Evolutionary conservation across 495 filamentous ascomycete species (phyloP).

Genomic region (Penicillium roqueforti): DNA sequence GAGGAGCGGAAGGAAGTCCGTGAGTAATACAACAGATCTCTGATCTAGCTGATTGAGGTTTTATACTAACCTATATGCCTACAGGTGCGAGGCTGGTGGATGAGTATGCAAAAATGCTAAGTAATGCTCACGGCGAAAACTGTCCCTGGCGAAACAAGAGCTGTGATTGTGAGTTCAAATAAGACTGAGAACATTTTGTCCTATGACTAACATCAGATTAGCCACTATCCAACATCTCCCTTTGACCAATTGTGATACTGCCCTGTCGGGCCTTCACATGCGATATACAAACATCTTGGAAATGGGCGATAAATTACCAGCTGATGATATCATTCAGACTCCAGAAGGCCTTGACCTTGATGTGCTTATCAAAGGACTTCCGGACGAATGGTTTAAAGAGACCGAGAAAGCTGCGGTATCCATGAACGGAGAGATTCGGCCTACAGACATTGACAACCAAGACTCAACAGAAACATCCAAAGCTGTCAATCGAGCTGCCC

Average conservation of each 20-base stretch:
- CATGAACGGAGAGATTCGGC: slow-evolving; percentile 5
- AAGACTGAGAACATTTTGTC: background rate
- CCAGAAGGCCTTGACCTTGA: slow-evolving; percentile 43
- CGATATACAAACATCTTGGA: slow-evolving; percentile 55
- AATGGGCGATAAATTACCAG: slow-evolving; percentile 48
- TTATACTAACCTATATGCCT: slow-evolving; percentile 9
- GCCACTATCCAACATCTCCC: slow-evolving; percentile 54
- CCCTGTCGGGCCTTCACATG: slow-evolving; percentile 51
- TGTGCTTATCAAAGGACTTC: slow-evolving; percentile 29
- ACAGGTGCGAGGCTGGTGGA: slow-evolving; percentile 61
- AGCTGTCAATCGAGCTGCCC: slow-evolving; percentile 58
- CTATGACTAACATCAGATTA: slow-evolving; percentile 17
- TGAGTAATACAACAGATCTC: slow-evolving; percentile 23
- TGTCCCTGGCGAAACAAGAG: slow-evolving; percentile 84
- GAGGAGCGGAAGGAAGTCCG: slow-evolving; percentile 61
- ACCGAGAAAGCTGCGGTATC: slow-evolving; percentile 16
- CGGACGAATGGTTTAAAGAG: slow-evolving; percentile 25
- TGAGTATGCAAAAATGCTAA: slow-evolving; percentile 65
- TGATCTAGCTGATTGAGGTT: background rate
- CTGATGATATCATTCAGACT: slow-evolving; percentile 44
- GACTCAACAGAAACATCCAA: slow-evolving; percentile 11
- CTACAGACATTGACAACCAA: slow-evolving; percentile 4
- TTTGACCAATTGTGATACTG: slow-evolving; percentile 52
- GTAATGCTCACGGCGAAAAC: slow-evolving; percentile 71
- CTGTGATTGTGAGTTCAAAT: slow-evolving; percentile 63